Percentiles rank a stretch among this genome's conserved stretches.
These are phyloP conservation scores for Fragosphaeria purpurea DNA, from an alignment of 2,329 filamentous ascomycete genomes.

Conservation along the genomic window DNA sequence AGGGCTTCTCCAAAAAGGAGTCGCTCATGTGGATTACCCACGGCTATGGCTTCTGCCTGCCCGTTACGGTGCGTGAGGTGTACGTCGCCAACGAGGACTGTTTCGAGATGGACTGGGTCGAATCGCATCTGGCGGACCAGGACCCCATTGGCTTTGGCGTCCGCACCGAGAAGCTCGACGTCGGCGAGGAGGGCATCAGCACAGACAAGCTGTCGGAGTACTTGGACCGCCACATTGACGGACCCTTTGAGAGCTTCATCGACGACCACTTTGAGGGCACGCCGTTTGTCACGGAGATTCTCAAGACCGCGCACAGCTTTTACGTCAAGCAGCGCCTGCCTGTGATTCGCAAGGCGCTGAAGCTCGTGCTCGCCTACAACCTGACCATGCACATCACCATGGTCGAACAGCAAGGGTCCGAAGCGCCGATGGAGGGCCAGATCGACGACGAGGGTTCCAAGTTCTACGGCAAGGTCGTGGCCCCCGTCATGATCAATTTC, in stretches of 20 bases:
- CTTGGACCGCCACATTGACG: conserved; percentile 88
- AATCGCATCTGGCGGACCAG: conserved; percentile 58
- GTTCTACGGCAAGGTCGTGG: conserved; percentile 81
- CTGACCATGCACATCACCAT: conserved; percentile 89
- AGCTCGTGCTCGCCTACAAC: conserved; percentile 92
- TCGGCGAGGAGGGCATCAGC: conserved; percentile 80
- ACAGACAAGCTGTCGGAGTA: conserved; percentile 77
- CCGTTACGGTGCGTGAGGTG: conserved; percentile 88
- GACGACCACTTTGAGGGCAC: conserved; percentile 96
- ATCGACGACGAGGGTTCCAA: conserved; percentile 80
- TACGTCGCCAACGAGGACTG: conserved; percentile 86
- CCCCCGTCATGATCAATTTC: conserved; percentile 99
- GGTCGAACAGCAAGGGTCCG: conserved; percentile 78
- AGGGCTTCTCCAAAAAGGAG: conserved; percentile 63
- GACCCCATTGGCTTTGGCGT: conserved; percentile 75
- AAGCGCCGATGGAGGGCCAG: conserved; percentile 67
- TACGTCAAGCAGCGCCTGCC: conserved; percentile 80
- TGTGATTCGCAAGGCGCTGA: conserved; percentile 89
- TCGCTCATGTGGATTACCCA: conserved; percentile 84
- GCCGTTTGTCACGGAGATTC: conserved; percentile 86
- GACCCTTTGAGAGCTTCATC: conserved; percentile 84
- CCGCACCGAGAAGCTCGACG: conserved; percentile 78
- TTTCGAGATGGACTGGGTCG: conserved; percentile 90
- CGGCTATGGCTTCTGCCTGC: conserved; percentile 86
- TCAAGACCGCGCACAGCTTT: conserved; percentile 92